Evolutionary conservation across 371 early-diverging fungal species (phyloP), one percentile per base, ranked within the genome.

Genomic region (Actinomortierella ambigua): DNA sequence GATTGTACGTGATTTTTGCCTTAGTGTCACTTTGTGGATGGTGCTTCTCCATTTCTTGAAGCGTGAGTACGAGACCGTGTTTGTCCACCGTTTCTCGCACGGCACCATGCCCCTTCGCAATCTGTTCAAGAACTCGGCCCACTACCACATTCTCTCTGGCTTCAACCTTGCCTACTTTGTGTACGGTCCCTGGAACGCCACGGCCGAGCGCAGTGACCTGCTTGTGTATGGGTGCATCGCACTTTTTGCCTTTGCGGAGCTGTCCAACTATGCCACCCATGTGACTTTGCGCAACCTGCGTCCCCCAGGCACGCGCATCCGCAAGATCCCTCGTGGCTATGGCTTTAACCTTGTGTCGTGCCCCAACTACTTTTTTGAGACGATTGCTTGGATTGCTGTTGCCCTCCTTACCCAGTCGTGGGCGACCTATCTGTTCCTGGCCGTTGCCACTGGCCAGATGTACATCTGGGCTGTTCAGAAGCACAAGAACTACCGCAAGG

Each of bases 391-490:
- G 98, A 63, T 89, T 42, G 82, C 88, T 39, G 73, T 96, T 40
- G 79, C 88, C 46, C 75, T 86, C 55, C 78, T 96, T 68, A 92
- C 93, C 34, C 89, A 92, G 55, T 89, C 89, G 56, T 83, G 87
- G 80, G 83, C 90, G 29, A 88, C 93, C 9, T 84, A 86, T 68
- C 63, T 95, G 50, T 98, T 98, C 77, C 82, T 88, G 57, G 75
- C 85, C 23, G 92, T 93, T 42, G 93, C 93, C 23, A 85, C 90
- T 24, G 92, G 79, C 43, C 96, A 96, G 79, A 96, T 97, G 94
- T 92, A 90, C 69, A 29, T 92, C n/a, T 98, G 98, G 98, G 97
- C 98, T 7, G 73, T 94, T 66, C 96, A 97, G 85, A 98, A 98
- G 84, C 97, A 97, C 84, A 88, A 87, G 76, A 83, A 85, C 47